phyloP scores from a whole-genome alignment of 2,329 filamentous ascomycete genomes.

The Claviceps cyperi region DNA sequence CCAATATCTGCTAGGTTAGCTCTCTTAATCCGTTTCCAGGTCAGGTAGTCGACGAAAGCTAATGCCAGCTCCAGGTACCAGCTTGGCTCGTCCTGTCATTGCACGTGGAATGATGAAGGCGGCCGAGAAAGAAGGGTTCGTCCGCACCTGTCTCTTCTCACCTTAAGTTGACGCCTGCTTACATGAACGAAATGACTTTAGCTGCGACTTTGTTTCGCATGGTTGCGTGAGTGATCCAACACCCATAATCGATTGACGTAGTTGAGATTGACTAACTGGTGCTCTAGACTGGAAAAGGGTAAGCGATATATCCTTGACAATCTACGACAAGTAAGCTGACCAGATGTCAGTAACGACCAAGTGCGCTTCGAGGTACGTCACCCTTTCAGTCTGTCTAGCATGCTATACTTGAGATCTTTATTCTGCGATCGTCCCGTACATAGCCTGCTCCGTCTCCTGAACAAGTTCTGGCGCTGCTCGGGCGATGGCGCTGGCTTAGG shows the following conservation, averaged over 20 bases:
- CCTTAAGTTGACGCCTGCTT: background rate
- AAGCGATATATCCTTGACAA: background rate
- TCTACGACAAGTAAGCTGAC: background rate
- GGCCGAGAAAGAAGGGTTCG: conserved; percentile 15
- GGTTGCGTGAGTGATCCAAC: background rate
- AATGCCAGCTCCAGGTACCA: conserved; percentile 26
- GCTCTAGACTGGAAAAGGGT: conserved; percentile 2
- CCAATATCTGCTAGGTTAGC: conserved; percentile 15
- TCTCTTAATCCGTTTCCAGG: background rate
- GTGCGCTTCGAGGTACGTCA: conserved; percentile 1
- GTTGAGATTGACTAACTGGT: background rate
- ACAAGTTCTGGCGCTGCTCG: background rate
- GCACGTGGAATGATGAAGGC: conserved; percentile 32
- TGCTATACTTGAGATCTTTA: background rate
- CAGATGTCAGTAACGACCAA: background rate
- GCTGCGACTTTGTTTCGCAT: background rate
- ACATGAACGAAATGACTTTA: background rate
- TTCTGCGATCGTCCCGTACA: background rate
- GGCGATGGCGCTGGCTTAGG: background rate
- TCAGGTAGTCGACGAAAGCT: background rate
- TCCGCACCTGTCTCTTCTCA: background rate
- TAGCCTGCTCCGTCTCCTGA: background rate
- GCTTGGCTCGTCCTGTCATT: conserved; percentile 51
- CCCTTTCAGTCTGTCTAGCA: background rate
- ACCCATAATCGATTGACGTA: background rate